Evolutionary conservation across 257 asterid species (phyloP), one percentile per base, ranked within the genome.

Genomic region (Avicennia marina): DNA sequence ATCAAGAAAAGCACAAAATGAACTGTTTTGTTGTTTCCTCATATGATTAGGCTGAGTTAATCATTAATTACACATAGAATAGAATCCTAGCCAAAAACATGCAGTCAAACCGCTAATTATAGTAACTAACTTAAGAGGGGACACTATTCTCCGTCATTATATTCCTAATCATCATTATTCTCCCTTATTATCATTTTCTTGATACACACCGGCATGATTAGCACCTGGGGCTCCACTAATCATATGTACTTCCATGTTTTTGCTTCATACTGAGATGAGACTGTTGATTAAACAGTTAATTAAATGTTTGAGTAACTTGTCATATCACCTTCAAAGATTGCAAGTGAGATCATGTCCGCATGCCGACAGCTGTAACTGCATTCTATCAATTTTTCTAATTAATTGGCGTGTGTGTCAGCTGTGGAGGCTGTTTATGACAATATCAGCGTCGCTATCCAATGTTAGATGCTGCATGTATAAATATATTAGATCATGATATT

Each of bases 1-100:
- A 54, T 75, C 82, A 73, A 67, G 68, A 65, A 71, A 69, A 60
- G 75, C 44, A 73, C 53, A 75, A 48, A 64, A 49, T 57, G 53
- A 60, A 53, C 69, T 74, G 89, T 75, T 78, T 73, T 66, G 73
- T 70, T 76, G 83, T 71, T 69, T 72, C 77, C 71, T 55, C n/a
- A n/a, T n/a, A n/a, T n/a, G n/a, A n/a, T n/a, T n/a, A n/a, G 51
- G 39, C 40, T 56, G 9, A 7, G 45, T 20, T 44, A 53, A 64
- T 64, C 18, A 66, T 71, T 26, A 46, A n/a, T n/a, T n/a, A n/a
- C n/a, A n/a, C n/a, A n/a, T n/a, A n/a, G n/a, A n/a, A 46, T 33
- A 36, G 26, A 58, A 4, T 8, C 18, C 17, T 22, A 56, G 47
- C 10, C 32, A 18, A 10, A 65, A 60, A 62, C 57, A 53, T 67